phyloP scores from a whole-genome alignment of 2,329 filamentous ascomycete species.

The Penicillium hordei region DNA sequence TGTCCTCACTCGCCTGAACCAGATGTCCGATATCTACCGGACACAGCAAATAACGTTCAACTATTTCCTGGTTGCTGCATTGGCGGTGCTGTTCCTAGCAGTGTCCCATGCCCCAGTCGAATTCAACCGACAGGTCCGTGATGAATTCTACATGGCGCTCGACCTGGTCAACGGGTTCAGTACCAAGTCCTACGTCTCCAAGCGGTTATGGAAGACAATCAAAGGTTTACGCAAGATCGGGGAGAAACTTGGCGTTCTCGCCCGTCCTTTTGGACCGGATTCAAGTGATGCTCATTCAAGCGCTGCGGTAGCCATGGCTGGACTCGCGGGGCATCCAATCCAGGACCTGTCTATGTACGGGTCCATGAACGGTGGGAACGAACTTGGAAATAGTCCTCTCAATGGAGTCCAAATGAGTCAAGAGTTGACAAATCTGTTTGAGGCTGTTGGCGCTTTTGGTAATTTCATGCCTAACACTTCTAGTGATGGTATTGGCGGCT shows the following conservation, averaged over 20 bases:
- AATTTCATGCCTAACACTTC: slow-evolving; percentile 38
- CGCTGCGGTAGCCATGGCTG: slow-evolving; percentile 66
- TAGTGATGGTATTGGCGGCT: slow-evolving; percentile 41
- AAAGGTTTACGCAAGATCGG: slow-evolving; percentile 63
- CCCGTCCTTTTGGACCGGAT: slow-evolving; percentile 39
- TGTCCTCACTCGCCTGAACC: slow-evolving; percentile 61
- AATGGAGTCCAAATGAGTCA: slow-evolving; percentile 61
- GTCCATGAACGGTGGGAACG: slow-evolving; percentile 36
- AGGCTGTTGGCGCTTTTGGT: slow-evolving; percentile 58
- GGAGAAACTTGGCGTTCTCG: slow-evolving; percentile 58
- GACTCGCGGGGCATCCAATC: slow-evolving; percentile 61
- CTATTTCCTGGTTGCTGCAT: slow-evolving; percentile 64
- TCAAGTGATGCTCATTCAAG: slow-evolving; percentile 58
- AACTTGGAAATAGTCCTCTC: slow-evolving; percentile 54
- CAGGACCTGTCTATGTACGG: slow-evolving; percentile 56
- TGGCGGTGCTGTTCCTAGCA: slow-evolving; percentile 64
- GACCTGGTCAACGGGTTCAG: slow-evolving; percentile 64
- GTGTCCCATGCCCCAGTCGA: slow-evolving; percentile 63
- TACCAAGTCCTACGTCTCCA: slow-evolving; percentile 61
- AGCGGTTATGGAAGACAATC: slow-evolving; percentile 64
- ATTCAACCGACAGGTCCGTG: slow-evolving; percentile 60
- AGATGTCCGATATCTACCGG: slow-evolving; percentile 62
- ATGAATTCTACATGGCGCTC: slow-evolving; percentile 67
- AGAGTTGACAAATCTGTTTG: slow-evolving; percentile 63
- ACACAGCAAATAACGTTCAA: slow-evolving; percentile 66